Conservation (phyloP, 331 rosid species). For the Spiraea crenata region DNA sequence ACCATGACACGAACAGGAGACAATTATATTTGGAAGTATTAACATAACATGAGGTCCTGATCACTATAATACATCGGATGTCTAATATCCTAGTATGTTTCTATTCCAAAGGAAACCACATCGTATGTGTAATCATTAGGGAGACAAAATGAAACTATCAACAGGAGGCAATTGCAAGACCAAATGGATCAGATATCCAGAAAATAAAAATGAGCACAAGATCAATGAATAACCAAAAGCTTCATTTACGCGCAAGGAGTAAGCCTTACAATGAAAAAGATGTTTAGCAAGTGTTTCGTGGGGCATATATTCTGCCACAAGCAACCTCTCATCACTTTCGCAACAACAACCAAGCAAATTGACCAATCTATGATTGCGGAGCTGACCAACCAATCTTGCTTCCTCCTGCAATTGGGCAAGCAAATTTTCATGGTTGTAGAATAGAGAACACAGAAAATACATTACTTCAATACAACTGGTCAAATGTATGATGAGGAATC, state of each 20-base stretch:
- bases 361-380: conserved; percentile 67
- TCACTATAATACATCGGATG: neutral
- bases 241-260: neutral
- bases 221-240: neutral
- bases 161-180: neutral
- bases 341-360: conserved; percentile 81
- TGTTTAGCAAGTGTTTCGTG: conserved; percentile 84
- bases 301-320: conserved; percentile 82
- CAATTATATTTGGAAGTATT: neutral
- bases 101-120: neutral
- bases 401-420: conserved; percentile 51
- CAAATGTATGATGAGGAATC: neutral
- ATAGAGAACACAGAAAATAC: neutral
- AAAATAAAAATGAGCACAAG: neutral
- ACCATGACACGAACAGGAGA: neutral
- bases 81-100: neutral
- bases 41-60: neutral
- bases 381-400: conserved; percentile 84
- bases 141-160: neutral
- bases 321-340: conserved; percentile 83
- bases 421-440: neutral
- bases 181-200: conserved; percentile 10
- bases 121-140: neutral
- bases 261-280: conserved; percentile 76
- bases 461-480: neutral